Evolutionary conservation across 2,329 filamentous ascomycete species (phyloP), one percentile per base, ranked within the genome.

Genomic region (Fusarium sp.): DNA sequence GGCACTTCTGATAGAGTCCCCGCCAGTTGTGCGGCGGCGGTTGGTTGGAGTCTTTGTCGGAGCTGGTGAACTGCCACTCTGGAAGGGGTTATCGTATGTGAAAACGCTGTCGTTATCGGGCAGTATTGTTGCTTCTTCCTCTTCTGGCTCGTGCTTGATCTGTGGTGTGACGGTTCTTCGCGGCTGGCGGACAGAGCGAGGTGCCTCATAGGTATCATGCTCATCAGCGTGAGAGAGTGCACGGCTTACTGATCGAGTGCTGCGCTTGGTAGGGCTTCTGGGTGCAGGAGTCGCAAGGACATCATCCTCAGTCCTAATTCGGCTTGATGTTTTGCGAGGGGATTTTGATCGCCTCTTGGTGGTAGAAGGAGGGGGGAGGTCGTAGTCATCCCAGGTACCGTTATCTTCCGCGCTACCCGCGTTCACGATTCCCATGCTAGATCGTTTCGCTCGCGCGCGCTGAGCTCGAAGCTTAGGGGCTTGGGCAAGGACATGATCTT

Each of bases 61-160:
- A 7, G 86, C 80, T 3, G 93, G 90, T 11, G 93, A 91, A 78
- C 91, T 92, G 40, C 94, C 73, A 76, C 92, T 93, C 78, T 98
- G 95, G 77, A 98, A 98, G 0, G 95, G 94, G 75, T 98, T 98
- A 55, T 98, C 94, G 71, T 91, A 87, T 2, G 92, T 94, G 79
- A 98, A 98, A 33, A 92, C 91, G 73, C 86, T 91, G 34, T 86
- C 84, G 39, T 83, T 80, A 22, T 67, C 57, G 7, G 42, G 65
- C 22, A 64, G 55, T 40, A 38, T 65, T 40, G 26, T 74, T 62
- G 75, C 72, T n/a, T 79, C 78, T 59, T 76, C 72, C 15, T 79
- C 79, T 44, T 84, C 83, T 10, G 84, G 82, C 51, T 92, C 89
- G 3, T 78, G 72, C 74, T 89, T 89, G 43, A 87, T 79, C 58